Percentiles rank a stretch among this genome's conserved stretches.
These are phyloP conservation scores for Metschnikowia amazonensis DNA, from an alignment of 805 yeast genomes.

Conservation along the genomic window DNA sequence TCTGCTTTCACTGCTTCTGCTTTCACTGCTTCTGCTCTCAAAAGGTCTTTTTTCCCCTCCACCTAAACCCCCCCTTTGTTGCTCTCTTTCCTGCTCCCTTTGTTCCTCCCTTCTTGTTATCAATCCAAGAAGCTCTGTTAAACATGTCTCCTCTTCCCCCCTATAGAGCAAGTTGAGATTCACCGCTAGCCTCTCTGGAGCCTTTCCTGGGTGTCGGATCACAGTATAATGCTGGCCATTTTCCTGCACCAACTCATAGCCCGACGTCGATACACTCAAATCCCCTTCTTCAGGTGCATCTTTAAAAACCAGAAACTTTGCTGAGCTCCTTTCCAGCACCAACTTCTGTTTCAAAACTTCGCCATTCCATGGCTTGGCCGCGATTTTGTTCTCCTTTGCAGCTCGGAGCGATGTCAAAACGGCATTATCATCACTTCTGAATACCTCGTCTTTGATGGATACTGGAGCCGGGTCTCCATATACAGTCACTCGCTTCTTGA, in stretches of 20 bases:
- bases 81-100: background rate
- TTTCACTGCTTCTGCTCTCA: background rate
- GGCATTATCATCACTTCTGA: constrained; percentile 31
- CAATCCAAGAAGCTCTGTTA: constrained; percentile 58
- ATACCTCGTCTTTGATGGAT: constrained; percentile 17
- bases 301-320: constrained; percentile 24
- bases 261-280: background rate
- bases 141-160: constrained; percentile 49
- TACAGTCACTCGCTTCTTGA: constrained; percentile 34
- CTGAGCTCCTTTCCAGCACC: constrained; percentile 17
- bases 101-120: background rate
- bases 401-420: constrained; percentile 44
- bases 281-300: constrained; percentile 9
- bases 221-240: constrained; percentile 44
- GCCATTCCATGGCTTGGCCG: constrained; percentile 61
- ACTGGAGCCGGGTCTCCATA: constrained; percentile 19
- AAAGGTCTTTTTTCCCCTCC: background rate
- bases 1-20: too few relatives aligned
- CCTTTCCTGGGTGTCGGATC: constrained; percentile 54
- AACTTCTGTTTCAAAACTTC: constrained; percentile 49
- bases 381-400: constrained; percentile 59
- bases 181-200: constrained; percentile 54
- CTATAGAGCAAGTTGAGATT: constrained; percentile 59
- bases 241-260: constrained; percentile 10
- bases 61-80: background rate